A percentile compares a stretch with the other conserved stretches of the same genome.
These are phyloP conservation scores for Teunomyces barrocoloradensis DNA, from an alignment of 805 yeast genomes.

Conservation along the genomic window DNA sequence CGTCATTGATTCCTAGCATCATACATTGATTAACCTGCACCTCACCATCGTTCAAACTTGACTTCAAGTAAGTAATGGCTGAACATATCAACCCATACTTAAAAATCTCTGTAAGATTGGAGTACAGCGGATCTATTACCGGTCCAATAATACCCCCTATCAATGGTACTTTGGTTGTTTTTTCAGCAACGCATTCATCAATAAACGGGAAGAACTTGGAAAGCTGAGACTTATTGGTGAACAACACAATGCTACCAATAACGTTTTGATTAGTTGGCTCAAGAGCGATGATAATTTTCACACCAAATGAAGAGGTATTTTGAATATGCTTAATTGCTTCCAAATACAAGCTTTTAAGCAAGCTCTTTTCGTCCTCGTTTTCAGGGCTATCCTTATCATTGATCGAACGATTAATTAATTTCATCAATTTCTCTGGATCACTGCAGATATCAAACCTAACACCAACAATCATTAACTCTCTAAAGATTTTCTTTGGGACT, in stretches of 20 bases:
- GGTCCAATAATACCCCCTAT: slow-evolving; percentile 56
- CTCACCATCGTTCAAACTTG: slow-evolving; percentile 25
- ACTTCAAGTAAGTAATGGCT: slow-evolving; percentile 47
- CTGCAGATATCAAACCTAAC: slow-evolving; percentile 55
- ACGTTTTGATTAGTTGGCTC: slow-evolving; percentile 52
- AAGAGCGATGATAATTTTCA: slow-evolving; percentile 49
- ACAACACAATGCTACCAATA: slow-evolving; percentile 50
- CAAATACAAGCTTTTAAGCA: slow-evolving; percentile 27
- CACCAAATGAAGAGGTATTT: slow-evolving; percentile 30
- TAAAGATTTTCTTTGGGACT: slow-evolving; percentile 52
- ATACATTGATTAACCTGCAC: slow-evolving; percentile 31
- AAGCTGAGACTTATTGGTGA: slow-evolving; percentile 44
- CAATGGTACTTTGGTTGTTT: slow-evolving; percentile 8
- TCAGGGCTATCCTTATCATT: slow-evolving; percentile 7
- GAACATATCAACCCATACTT: slow-evolving; percentile 58
- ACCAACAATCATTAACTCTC: slow-evolving; percentile 56
- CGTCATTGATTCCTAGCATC: slow-evolving; percentile 37
- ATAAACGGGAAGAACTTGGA: slow-evolving; percentile 53
- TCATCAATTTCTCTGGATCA: slow-evolving; percentile 39
- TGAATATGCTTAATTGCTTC: slow-evolving; percentile 33
- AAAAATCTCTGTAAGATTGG: slow-evolving; percentile 52
- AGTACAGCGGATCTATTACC: slow-evolving; percentile 51
- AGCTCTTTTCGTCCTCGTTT: slow-evolving; percentile 20
- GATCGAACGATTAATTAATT: slow-evolving; percentile 32
- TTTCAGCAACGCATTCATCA: slow-evolving; percentile 32